Evolutionary conservation across 768 basidiomycete species (phyloP).

Genomic region (Leccinum truebloodii): DNA sequence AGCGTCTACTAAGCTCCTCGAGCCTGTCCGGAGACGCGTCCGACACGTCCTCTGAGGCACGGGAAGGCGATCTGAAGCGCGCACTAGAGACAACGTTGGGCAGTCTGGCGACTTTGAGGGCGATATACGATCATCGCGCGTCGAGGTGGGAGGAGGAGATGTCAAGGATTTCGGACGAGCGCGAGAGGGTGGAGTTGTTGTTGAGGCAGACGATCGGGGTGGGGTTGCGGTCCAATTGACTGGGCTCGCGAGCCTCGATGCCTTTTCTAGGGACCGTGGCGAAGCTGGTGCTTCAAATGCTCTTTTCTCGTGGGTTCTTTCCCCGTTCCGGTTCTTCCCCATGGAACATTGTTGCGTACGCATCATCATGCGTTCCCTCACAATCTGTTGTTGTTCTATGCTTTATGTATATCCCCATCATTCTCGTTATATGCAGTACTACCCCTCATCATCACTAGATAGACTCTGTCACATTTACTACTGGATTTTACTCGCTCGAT

Average conservation of each 20-base stretch:
- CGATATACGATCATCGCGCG: constrained; percentile 69
- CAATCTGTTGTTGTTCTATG: not conserved
- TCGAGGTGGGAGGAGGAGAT: constrained; percentile 73
- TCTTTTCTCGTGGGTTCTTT: not conserved
- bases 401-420: not conserved
- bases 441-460: not conserved
- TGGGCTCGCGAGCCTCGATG: not conserved
- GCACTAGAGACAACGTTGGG: constrained; percentile 69
- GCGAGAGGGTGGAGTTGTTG: constrained; percentile 65
- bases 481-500: not conserved
- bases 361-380: not conserved
- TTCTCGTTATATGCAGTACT: not conserved
- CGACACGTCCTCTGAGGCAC: constrained; percentile 46
- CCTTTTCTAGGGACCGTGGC: not conserved
- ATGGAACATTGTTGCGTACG: not conserved
- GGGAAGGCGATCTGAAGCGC: constrained; percentile 66
- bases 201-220: constrained; percentile 63
- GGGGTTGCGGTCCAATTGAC: constrained; percentile 30
- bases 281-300: not conserved
- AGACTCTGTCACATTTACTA: not conserved
- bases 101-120: constrained; percentile 60
- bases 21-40: constrained; percentile 55
- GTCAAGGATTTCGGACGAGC: constrained; percentile 60
- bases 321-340: not conserved
- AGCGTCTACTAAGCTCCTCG: constrained; percentile 41